Evolutionary conservation across 305 asterid species (phyloP).

Genomic region (Coffea humblotiana): DNA sequence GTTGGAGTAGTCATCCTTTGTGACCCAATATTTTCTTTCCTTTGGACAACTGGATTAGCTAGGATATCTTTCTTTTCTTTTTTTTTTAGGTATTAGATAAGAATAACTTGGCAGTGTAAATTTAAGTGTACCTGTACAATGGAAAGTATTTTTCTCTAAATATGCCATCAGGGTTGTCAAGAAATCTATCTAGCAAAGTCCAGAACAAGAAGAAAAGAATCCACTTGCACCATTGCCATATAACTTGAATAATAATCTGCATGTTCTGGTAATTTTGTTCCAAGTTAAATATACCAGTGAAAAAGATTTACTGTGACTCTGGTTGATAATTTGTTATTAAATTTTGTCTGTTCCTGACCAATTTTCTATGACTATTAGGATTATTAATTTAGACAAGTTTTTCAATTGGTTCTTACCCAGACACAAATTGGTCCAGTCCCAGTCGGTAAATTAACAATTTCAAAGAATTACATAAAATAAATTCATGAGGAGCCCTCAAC

Average conservation of each 20-base stretch:
- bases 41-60: not conserved
- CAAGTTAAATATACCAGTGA: not conserved
- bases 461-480: too few species aligned
- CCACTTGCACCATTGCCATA: not conserved
- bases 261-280: not conserved
- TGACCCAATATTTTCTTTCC: not conserved
- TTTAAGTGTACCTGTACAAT: not conserved
- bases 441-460: too few species aligned
- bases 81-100: too few species aligned
- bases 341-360: not conserved
- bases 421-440: too few species aligned
- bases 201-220: not conserved
- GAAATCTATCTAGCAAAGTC: too few species aligned
- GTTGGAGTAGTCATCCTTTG: not conserved
- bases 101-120: not conserved
- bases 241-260: not conserved
- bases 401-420: too few species aligned
- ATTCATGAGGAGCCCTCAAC: not conserved
- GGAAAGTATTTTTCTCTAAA: too few species aligned
- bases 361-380: not conserved
- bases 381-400: not conserved
- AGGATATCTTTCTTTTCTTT: not conserved
- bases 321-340: not conserved
- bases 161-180: too few species aligned
- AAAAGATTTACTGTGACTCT: not conserved